These are phyloP conservation scores for Cercospora sesami DNA, from an alignment of 2,329 filamentous ascomycete genomes.

Conservation along the genomic window DNA sequence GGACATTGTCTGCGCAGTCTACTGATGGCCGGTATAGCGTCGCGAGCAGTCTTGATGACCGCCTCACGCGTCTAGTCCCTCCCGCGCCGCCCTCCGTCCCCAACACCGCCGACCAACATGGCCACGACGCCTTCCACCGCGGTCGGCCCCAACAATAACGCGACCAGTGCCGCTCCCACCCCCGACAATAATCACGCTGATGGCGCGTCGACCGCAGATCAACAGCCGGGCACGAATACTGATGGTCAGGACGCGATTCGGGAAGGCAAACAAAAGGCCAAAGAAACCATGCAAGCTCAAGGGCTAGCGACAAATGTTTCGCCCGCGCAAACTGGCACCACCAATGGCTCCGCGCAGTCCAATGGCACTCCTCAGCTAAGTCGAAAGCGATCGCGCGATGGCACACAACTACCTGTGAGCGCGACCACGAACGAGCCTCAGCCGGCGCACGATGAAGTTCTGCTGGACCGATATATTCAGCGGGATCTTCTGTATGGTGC, in stretches of 20 bases:
- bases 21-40: constrained; percentile 13
- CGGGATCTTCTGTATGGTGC: constrained; percentile 62
- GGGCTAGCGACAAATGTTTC: constrained; percentile 38
- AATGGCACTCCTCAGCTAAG: constrained; percentile 52
- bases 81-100: background rate
- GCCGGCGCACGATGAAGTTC: constrained; percentile 35
- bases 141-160: constrained; percentile 14
- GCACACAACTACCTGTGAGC: constrained; percentile 53
- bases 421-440: constrained; percentile 24
- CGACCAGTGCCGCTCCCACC: constrained; percentile 29
- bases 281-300: constrained; percentile 58
- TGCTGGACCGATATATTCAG: constrained; percentile 64
- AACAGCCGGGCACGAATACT: constrained; percentile 23
- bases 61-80: constrained; percentile 12
- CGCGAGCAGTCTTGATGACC: constrained; percentile 15
- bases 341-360: constrained; percentile 37
- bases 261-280: constrained; percentile 62
- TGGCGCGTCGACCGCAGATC: constrained; percentile 20
- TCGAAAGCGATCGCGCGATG: constrained; percentile 61
- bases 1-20: background rate
- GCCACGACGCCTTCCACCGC: constrained; percentile 19
- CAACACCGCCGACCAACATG: background rate
- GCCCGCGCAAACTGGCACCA: constrained; percentile 32
- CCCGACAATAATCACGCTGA: constrained; percentile 21
- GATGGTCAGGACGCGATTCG: constrained; percentile 50